Conservation (phyloP, 1,284 basidiomycete species). For the Heliocybe sulcata region DNA sequence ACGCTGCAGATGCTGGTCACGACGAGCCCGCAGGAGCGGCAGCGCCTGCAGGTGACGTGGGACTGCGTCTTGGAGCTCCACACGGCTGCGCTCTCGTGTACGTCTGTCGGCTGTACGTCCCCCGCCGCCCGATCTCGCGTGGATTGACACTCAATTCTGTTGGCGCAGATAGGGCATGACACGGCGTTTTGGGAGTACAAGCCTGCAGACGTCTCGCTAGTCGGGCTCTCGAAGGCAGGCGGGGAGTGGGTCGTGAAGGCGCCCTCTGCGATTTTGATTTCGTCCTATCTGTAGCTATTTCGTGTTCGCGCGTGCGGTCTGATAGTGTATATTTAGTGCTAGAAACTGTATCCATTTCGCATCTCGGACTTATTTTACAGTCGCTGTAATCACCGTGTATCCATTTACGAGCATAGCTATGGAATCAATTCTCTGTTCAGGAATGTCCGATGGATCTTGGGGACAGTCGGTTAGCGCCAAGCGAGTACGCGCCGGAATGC, state of each 20-base stretch:
- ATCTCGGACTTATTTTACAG: not conserved
- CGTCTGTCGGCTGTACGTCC: not conserved
- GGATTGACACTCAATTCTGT: not conserved
- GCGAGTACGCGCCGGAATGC: not conserved
- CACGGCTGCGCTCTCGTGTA: not conserved
- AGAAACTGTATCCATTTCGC: not conserved
- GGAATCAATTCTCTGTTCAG: no score
- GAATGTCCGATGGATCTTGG: no score
- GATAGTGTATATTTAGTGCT: not conserved
- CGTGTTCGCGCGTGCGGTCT: not conserved
- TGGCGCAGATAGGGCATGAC: not conserved
- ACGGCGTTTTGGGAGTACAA: not conserved
- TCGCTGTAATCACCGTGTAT: not conserved
- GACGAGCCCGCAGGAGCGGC: not conserved
- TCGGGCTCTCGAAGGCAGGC: not conserved
- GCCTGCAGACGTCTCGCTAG: not conserved
- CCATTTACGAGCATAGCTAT: not conserved
- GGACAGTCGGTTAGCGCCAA: not conserved
- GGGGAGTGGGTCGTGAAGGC: not conserved
- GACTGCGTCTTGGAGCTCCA: not conserved
- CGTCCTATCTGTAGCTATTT: not conserved
- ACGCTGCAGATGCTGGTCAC: not conserved
- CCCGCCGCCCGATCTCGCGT: not conserved
- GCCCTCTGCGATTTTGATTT: not conserved
- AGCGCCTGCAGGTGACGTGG: not conserved